phyloP scores from a whole-genome alignment of 169 alveolate species.

The Besnoitia besnoiti region DNA sequence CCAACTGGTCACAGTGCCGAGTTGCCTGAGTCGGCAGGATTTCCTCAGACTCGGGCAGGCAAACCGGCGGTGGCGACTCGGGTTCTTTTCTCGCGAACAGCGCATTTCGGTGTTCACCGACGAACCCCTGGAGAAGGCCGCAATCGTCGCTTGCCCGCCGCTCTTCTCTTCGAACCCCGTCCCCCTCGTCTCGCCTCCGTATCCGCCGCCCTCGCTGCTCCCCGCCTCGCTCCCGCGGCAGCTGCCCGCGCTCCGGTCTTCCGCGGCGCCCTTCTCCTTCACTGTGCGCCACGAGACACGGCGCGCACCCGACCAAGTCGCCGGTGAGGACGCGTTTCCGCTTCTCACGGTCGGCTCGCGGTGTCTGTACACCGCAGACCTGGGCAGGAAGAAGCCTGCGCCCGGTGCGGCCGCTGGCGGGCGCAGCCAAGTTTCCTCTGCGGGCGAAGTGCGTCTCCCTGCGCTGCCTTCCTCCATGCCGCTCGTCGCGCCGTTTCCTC shows the following conservation, averaged over 20 bases:
- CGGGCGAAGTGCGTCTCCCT: not conserved
- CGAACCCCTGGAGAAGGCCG: not conserved
- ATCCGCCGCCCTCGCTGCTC: not conserved
- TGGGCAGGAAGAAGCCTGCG: not conserved
- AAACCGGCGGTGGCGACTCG: not conserved
- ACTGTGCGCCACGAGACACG: not conserved
- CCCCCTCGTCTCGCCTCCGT: not conserved
- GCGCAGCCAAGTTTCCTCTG: not conserved
- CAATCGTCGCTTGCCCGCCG: not conserved
- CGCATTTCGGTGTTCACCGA: not conserved
- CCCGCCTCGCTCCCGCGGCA: not conserved
- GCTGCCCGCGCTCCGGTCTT: not conserved
- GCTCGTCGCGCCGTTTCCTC: not conserved
- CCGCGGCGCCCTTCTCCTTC: not conserved
- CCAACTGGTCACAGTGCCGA: not conserved
- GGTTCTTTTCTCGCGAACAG: not conserved
- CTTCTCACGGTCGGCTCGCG: constrained; percentile 1
- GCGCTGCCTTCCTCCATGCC: not conserved
- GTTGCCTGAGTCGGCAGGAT: constrained; percentile 13
- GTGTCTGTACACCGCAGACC: constrained; percentile 4
- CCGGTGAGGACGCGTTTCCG: not conserved
- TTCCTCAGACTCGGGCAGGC: not conserved
- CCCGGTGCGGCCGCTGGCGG: not conserved
- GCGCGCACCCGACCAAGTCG: not conserved
- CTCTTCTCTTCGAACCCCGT: not conserved